Evolutionary conservation across 345 rosid species (phyloP), one percentile per base, ranked within the genome.

Genomic region (Syzygium grande): DNA sequence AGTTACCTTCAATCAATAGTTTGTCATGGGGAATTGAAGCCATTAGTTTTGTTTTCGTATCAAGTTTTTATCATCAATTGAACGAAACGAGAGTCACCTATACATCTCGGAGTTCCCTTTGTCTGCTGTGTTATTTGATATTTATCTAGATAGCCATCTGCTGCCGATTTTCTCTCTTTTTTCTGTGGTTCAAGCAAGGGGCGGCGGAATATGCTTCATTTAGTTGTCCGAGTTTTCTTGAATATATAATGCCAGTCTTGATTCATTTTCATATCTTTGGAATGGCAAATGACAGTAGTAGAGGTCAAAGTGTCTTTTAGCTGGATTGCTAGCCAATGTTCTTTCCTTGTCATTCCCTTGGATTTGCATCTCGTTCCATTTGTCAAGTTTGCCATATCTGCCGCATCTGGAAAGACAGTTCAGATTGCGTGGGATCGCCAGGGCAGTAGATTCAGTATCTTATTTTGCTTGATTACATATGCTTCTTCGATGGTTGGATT

Each of bases 271-370:
- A 0, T 68, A 34, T 73, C 80, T 34, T 34, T 0, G 2, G 25
- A 34, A 34, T 73, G 80, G 13, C 80, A 19, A 73, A 73, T 9
- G 80, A 30, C 43, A 30, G 22, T 8, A 65, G 78, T 16, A 30
- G 8, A 30, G 8, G 78, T 65, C 78, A 15, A 30, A 65, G 30
- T 73, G 43, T 19, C 77, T 63, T 63, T 29, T n/a, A 7, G 78
- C 4, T 1, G 14, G 83, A 73, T 73, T 0, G 49, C 80, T 38
- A 15, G 3, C 49, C 49, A 38, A 73, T 73, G 7, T 19, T 38
- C 21, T 73, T 11, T 1, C 22, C 49, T 19, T 0, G 15, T 38
- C 83, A 0, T 19, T 19, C 49, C 25, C 0, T 38, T 73, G 49
- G 80, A 73, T 73, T 38, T 73, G 83, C 22, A 2, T 38, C 49